Percentiles rank a stretch among this genome's conserved stretches.
phyloP scores from a whole-genome alignment of 1,284 basidiomycete species.

The Apiotrichum sp. region DNA sequence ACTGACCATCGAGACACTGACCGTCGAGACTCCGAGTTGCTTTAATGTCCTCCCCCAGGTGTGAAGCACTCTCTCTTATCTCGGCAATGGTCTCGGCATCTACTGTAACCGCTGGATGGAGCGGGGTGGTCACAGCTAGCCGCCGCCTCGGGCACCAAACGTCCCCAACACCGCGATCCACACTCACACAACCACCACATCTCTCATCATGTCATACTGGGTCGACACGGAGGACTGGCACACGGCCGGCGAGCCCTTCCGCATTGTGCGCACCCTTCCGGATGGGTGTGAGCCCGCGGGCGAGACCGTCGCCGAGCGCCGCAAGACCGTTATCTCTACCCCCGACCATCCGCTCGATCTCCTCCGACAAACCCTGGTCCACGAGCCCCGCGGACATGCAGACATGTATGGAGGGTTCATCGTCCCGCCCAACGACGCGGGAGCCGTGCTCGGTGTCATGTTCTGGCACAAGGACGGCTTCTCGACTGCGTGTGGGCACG shows the following conservation, averaged over 20 bases:
- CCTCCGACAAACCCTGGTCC: constrained; percentile 16
- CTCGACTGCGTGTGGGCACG: constrained; percentile 53
- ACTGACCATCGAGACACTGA: no score
- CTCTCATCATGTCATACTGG: constrained; percentile 10
- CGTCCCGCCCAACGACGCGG: constrained; percentile 36
- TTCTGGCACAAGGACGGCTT: constrained; percentile 54
- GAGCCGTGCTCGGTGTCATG: constrained; percentile 50
- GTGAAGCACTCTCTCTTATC: no score
- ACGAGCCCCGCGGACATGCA: constrained; percentile 50
- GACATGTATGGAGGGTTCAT: constrained; percentile 53
- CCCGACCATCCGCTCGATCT: constrained; percentile 17
- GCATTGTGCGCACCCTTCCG: constrained; percentile 18
- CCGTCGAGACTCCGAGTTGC: no score
- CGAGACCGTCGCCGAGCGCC: constrained; percentile 8
- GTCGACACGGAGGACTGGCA: constrained; percentile 22
- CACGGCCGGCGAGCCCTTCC: constrained; percentile 26
- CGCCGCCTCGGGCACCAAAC: no score
- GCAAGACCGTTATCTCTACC: constrained; percentile 4
- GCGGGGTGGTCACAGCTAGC: no score
- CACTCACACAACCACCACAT: no score
- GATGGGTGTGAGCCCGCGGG: background rate
- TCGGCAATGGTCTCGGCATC: no score
- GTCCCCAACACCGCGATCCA: no score
- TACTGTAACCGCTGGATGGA: no score
- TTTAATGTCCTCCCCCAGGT: no score